These are phyloP conservation scores for Plantago rigida DNA, from an alignment of 305 asterid species.

Conservation along the genomic window DNA sequence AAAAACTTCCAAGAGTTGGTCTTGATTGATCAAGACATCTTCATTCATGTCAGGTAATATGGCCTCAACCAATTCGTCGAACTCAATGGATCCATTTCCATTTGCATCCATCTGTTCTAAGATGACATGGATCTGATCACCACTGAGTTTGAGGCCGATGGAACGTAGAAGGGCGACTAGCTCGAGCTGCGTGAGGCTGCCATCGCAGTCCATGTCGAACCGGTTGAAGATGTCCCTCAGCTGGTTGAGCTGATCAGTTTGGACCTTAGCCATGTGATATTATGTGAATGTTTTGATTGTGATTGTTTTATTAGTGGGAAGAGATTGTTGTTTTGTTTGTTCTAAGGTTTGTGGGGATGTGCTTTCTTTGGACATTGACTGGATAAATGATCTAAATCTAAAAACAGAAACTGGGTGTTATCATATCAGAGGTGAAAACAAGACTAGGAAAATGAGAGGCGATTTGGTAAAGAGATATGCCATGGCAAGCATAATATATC, in stretches of 20 bases:
- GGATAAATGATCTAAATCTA: not conserved
- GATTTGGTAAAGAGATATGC: no score
- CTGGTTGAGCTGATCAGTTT: slow-evolving; percentile 38
- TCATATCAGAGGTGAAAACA: no score
- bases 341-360: slow-evolving; percentile 28
- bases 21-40: slow-evolving; percentile 35
- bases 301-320: not conserved
- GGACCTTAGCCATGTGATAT: slow-evolving; percentile 25
- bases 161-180: slow-evolving; percentile 58
- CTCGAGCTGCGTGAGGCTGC: slow-evolving; percentile 55
- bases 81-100: slow-evolving; percentile 51
- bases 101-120: slow-evolving; percentile 44
- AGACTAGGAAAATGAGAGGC: no score
- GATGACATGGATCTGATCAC: slow-evolving; percentile 44
- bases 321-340: slow-evolving; percentile 8
- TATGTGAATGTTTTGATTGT: not conserved
- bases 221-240: slow-evolving; percentile 42
- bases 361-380: slow-evolving; percentile 16
- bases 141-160: slow-evolving; percentile 42
- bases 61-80: slow-evolving; percentile 45
- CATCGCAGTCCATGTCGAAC: slow-evolving; percentile 57
- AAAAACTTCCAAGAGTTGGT: slow-evolving; percentile 42
- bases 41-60: slow-evolving; percentile 40
- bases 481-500: no score
- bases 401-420: no score